These are phyloP conservation scores for Pseudozyma sp. DNA, from an alignment of 1,284 basidiomycete species.

Conservation along the genomic window DNA sequence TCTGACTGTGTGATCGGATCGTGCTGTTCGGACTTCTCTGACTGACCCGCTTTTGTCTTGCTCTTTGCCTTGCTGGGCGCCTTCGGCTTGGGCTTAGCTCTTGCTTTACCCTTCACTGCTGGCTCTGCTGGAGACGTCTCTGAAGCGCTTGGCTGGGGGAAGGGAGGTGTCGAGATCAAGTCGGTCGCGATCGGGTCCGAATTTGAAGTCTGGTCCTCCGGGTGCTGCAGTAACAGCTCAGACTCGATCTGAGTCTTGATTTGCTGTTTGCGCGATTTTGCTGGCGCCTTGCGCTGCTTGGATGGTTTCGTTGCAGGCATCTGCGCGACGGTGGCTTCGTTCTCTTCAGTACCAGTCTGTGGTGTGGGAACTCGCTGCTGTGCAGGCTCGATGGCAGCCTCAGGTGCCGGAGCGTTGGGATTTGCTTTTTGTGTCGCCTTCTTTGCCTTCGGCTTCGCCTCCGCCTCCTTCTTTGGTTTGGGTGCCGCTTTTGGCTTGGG, in stretches of 20 bases:
- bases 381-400: neutral
- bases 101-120: constrained; percentile 11
- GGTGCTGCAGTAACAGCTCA: neutral
- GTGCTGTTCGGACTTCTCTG: neutral
- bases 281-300: constrained; percentile 7
- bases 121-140: neutral
- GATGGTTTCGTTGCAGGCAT: neutral
- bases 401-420: neutral
- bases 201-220: neutral
- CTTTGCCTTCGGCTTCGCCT: constrained; percentile 9
- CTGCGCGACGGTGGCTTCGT: too few species aligned
- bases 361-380: neutral
- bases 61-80: constrained; percentile 16
- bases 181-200: neutral
- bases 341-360: too few species aligned
- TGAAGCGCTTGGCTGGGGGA: neutral
- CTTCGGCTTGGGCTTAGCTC: constrained; percentile 9
- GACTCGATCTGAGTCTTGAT: neutral
- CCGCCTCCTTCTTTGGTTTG: constrained; percentile 18
- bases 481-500: constrained; percentile 11
- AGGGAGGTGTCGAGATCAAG: neutral
- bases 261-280: constrained; percentile 13
- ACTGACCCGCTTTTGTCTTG: neutral
- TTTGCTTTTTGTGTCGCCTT: neutral
- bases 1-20: neutral